Conservation (phyloP, 2,329 filamentous ascomycete genomes). For the Hymenotorrendiella dingleyae region DNA sequence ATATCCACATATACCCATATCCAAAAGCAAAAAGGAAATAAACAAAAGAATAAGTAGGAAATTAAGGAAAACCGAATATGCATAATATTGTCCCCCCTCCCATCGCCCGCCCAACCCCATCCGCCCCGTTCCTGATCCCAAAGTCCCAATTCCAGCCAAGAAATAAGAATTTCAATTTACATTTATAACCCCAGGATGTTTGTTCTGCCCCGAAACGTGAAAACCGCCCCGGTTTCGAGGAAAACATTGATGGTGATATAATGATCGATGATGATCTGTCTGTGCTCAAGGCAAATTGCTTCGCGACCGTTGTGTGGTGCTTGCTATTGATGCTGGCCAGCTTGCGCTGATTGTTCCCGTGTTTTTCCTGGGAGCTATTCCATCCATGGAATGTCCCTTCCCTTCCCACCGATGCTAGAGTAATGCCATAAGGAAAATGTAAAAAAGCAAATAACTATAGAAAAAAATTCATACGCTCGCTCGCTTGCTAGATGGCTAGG, state of each 20-base stretch:
- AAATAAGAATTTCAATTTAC: constrained; percentile 18
- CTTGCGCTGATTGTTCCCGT: constrained; percentile 12
- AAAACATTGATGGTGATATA: constrained; percentile 3
- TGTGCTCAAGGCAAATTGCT: constrained; percentile 7
- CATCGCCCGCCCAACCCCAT: too few relatives aligned
- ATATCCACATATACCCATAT: too few relatives aligned
- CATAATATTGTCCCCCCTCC: constrained; percentile 6
- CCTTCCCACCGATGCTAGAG: constrained; percentile 5
- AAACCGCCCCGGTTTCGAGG: constrained; percentile 9
- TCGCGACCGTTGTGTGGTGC: constrained; percentile 7
- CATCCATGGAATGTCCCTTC: constrained; percentile 4
- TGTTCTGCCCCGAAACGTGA: constrained; percentile 5
- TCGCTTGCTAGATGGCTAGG: constrained; percentile 26
- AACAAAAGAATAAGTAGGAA: constrained; percentile 1
- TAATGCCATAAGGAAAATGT: constrained; percentile 14
- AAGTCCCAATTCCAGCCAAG: neutral
- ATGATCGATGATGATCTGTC: constrained; percentile 11
- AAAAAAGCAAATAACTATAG: constrained; percentile 29
- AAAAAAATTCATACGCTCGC: constrained; percentile 31
- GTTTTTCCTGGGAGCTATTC: constrained; percentile 3
- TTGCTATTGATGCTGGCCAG: constrained; percentile 8
- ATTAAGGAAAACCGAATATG: constrained; percentile 2
- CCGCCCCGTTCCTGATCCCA: neutral
- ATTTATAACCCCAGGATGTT: constrained; percentile 9
- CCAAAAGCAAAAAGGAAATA: neutral